Evolutionary conservation across 2,329 filamentous ascomycete genomes (phyloP).

Genomic region (Ambrosiella xylebori): DNA sequence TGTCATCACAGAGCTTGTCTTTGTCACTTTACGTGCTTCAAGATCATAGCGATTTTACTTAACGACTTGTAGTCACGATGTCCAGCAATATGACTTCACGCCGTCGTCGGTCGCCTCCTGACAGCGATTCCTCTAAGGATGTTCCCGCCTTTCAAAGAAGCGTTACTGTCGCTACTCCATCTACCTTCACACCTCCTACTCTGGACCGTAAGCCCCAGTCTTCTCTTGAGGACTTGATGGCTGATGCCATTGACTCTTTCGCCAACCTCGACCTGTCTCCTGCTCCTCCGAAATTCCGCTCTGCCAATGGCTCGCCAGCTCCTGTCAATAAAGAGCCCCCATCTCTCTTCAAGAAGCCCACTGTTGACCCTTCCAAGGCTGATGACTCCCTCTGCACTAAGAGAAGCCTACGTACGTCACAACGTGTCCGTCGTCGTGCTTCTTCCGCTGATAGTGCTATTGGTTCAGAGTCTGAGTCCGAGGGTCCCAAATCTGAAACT

Average conservation of each 20-base stretch:
- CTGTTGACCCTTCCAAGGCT: conserved; percentile 19
- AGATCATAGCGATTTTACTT: not conserved
- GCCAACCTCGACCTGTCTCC: conserved; percentile 20
- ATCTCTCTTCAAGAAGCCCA: conserved; percentile 9
- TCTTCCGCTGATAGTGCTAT: conserved; percentile 11
- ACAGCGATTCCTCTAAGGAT: conserved; percentile 16
- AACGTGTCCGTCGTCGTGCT: conserved; percentile 7
- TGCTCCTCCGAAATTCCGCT: conserved; percentile 15
- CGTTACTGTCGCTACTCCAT: conserved; percentile 22
- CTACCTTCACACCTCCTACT: conserved; percentile 31
- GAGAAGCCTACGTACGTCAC: conserved; percentile 26
- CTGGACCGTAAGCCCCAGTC: conserved; percentile 52
- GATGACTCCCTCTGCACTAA: conserved; percentile 19
- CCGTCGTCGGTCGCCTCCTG: conserved; percentile 20
- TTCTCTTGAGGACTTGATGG: conserved; percentile 53
- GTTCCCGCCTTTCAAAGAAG: conserved; percentile 18
- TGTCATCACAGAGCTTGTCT: not conserved
- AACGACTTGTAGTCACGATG: conserved; percentile 12
- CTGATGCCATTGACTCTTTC: conserved; percentile 44
- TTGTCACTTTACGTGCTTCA: not conserved
- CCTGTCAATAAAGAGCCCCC: not conserved
- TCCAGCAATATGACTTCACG: conserved; percentile 10
- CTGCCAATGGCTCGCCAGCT: not conserved
- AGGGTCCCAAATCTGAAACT: not conserved
- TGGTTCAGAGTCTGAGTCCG: conserved; percentile 11